phyloP scores from a whole-genome alignment of 2,329 filamentous ascomycete genomes.

The Colletotrichum gigasporum region DNA sequence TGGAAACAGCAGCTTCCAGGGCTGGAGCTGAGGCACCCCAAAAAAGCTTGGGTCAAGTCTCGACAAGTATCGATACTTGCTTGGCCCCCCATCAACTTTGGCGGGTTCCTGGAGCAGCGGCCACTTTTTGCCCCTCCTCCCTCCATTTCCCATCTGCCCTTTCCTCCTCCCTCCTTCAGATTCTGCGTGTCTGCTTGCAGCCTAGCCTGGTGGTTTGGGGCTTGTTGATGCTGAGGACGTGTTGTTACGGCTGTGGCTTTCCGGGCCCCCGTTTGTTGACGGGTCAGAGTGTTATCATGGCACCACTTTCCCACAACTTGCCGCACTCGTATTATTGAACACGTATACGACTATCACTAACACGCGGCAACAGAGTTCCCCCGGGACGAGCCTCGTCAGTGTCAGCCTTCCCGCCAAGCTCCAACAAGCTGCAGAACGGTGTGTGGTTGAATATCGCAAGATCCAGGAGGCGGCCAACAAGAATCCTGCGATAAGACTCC shows the following conservation, averaged over 20 bases:
- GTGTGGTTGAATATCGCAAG: slow-evolving; percentile 4
- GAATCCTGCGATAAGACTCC: slow-evolving; percentile 17
- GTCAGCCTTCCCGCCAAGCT: slow-evolving; percentile 14
- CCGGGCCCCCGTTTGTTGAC: slow-evolving; percentile 19
- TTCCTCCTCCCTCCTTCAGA: background rate
- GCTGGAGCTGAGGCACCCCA: slow-evolving; percentile 9
- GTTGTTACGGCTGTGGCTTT: slow-evolving; percentile 12
- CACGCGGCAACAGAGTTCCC: background rate
- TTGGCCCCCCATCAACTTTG: slow-evolving; percentile 4
- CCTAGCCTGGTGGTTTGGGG: background rate
- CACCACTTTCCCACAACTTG: slow-evolving; percentile 19
- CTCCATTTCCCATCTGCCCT: slow-evolving; percentile 13
- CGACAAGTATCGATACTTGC: slow-evolving; percentile 19
- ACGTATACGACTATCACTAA: slow-evolving; percentile 1
- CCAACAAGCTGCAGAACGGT: slow-evolving; percentile 18
- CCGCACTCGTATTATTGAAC: slow-evolving; percentile 14
- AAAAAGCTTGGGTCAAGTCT: slow-evolving; percentile 18
- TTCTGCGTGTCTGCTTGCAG: too few relatives aligned
- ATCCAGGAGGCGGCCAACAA: slow-evolving; percentile 11
- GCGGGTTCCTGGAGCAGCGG: slow-evolving; percentile 22
- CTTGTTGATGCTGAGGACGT: background rate
- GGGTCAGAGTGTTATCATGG: slow-evolving; percentile 17
- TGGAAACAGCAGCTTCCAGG: background rate
- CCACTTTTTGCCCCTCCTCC: slow-evolving; percentile 26
- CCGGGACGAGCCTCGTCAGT: background rate